Evolutionary conservation across 1,284 basidiomycete species (phyloP).

Genomic region (Ustilago nuda): DNA sequence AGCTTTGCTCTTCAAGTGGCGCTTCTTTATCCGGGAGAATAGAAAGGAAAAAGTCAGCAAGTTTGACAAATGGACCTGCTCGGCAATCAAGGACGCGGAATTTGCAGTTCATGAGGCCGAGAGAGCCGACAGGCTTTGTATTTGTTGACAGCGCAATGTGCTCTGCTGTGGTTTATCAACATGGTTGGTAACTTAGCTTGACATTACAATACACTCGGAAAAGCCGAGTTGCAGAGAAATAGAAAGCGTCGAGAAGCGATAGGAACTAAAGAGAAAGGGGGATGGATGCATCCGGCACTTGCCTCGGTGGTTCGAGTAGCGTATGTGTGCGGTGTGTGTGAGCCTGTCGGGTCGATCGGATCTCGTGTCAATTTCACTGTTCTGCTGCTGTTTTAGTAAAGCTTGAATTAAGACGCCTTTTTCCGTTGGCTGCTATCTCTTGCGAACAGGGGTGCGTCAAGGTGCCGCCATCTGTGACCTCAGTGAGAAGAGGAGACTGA

Average conservation of each 20-base stretch:
- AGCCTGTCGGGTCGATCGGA: not conserved
- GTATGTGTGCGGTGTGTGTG: not conserved
- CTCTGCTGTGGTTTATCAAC: not conserved
- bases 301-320: not conserved
- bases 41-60: conserved; percentile 9
- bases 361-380: not conserved
- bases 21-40: not conserved
- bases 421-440: too few relatives aligned
- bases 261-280: not conserved
- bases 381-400: too few relatives aligned
- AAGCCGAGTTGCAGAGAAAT: not conserved
- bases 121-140: not conserved
- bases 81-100: conserved; percentile 6
- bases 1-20: not conserved
- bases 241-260: not conserved
- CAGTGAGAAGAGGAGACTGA: too few relatives aligned
- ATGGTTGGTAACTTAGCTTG: not conserved
- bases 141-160: not conserved
- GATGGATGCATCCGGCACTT: not conserved
- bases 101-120: not conserved
- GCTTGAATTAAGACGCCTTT: too few relatives aligned
- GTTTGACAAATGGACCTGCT: conserved; percentile 8
- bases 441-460: too few relatives aligned
- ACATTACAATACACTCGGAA: not conserved
- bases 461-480: too few relatives aligned